Evolutionary conservation across 2,329 filamentous ascomycete genomes (phyloP), one percentile per base, ranked within the genome.

Genomic region (Beauveria brongniartii): DNA sequence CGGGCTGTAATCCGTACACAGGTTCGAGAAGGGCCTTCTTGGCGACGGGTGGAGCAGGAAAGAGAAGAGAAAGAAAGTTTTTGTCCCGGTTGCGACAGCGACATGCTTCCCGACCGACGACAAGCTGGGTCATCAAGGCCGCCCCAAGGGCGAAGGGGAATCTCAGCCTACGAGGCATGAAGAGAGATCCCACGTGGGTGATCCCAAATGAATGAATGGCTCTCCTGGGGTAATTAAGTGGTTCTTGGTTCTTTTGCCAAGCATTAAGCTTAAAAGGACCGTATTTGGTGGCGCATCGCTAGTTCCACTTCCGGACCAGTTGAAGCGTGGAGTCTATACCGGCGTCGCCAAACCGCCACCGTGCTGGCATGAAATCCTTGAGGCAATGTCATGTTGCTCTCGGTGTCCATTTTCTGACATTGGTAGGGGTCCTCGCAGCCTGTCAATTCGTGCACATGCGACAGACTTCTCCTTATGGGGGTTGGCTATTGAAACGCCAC

Each of bases 371-470:
- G 34, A 41, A 48, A 22, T 46, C 10, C 43, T 20, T 20, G 20
- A 24, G 34, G 34, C 34, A 37, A 37, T 37, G 12, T 14, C 20
- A 34, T 18, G 22, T 20, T 26, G 24, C 41, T 26, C 28, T 59
- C 56, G 56, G 56, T 59, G 56, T 59, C 56, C 47, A 34, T 51
- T 52, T 51, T 50, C 14, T 52, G 47, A 59, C 40, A 52, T 8
- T 34, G 37, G 24, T 22, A 43, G 47, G 44, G 46, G 28, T 26
- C 14, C 9, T 59, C 9, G 22, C 18, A 52, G 48, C 56, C 56
- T 52, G 47, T 51, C 46, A 46, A 34, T n/a, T 52, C 47, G 55
- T 28, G 56, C 56, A 59, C 56, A 59, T 59, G 56, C 56, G 56
- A 59, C 56, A 41, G 40, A 44, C 46, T 59, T 40, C 56, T 59